Base-by-base conservation (phyloP, 2,329 filamentous ascomycete genomes). In the Dothistroma septosporum region DNA sequence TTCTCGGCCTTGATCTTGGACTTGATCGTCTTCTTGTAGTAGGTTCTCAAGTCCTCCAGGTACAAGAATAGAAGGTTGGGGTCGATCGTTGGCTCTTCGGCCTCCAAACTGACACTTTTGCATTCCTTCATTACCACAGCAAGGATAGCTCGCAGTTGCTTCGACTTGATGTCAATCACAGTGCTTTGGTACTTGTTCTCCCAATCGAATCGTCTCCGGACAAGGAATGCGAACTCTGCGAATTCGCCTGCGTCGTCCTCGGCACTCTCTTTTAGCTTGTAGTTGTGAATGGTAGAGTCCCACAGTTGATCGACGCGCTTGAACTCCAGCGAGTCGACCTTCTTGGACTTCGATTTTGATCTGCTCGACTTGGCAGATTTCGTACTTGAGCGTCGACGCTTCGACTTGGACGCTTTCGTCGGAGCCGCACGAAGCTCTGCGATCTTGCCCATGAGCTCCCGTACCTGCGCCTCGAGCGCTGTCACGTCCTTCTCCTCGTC, bases 131-230 rank as follows among this genome's bases (percentile, higher is more conserved):
- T 87, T 11, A 92, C 82, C 47, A 87, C 85, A 54, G 83, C 80
- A 0, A 93, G 79, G 22, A 85, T 86, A 63, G 91, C 86, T 8
- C 88, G 87, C 3, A 96, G 80, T 16, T 85, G 77, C 67, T 91
- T 91, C 72, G 90, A 94, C 77, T 92, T 94, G 75, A 96, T 89
- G 66, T 96, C 91, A 53, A 96, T 85, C 14, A 87, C 77, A 0
- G 91, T 87, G 53, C 92, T 70, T 73, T 85, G 80, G 69, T 90
- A 92, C 69, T 91, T 91, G 64, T 91, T 90, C 67, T 94, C 89
- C 85, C 85, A 91, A 73, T 92, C 88, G 72, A 96, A 95, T 14
- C 85, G 88, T 58, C 92, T 84, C 16, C 90, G 85, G 16, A 96
- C 89, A 24, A 91, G 90, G 73, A 96, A 96, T 32, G 91, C 82